These are phyloP conservation scores for Rhodotorula sp. DNA, from an alignment of 1,284 basidiomycete species.

Conservation along the genomic window DNA sequence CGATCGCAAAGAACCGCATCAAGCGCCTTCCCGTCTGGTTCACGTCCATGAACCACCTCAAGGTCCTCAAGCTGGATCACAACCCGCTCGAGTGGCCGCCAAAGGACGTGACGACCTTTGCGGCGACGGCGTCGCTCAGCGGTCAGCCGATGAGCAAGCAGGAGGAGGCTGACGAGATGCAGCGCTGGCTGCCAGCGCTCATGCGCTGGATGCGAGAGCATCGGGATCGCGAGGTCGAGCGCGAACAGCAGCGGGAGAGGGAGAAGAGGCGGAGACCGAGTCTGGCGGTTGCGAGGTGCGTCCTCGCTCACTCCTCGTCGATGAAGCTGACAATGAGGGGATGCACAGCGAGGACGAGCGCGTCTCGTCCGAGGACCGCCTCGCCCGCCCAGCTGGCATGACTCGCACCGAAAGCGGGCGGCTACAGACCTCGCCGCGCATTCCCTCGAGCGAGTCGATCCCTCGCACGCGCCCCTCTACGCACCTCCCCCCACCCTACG, in stretches of 20 bases:
- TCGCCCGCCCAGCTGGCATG: neutral
- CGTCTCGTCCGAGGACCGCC: too few species aligned
- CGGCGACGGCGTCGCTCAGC: constrained; percentile 25
- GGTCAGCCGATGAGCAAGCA: constrained; percentile 49
- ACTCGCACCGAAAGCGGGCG: constrained; percentile 30
- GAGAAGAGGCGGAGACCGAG: constrained; percentile 25
- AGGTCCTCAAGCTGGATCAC: constrained; percentile 81
- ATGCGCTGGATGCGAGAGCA: constrained; percentile 62
- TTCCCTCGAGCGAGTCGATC: constrained; percentile 1
- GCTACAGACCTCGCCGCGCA: constrained; percentile 6
- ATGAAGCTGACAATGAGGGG: neutral
- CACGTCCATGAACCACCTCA: constrained; percentile 68
- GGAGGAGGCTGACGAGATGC: constrained; percentile 47
- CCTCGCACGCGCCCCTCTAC: constrained; percentile 57
- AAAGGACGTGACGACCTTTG: constrained; percentile 45
- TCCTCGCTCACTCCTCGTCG: neutral
- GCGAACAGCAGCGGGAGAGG: constrained; percentile 12
- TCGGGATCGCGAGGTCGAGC: constrained; percentile 21
- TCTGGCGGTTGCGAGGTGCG: constrained; percentile 18
- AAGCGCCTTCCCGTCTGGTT: constrained; percentile 77
- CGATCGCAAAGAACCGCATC: constrained; percentile 81
- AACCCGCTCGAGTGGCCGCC: constrained; percentile 85
- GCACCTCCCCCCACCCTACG: constrained; percentile 44
- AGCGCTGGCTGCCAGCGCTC: constrained; percentile 67
- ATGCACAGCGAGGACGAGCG: constrained; percentile 26